Evolutionary conservation across 192 early-diverging fungal species (phyloP).

Genomic region (Coemansia sp.): DNA sequence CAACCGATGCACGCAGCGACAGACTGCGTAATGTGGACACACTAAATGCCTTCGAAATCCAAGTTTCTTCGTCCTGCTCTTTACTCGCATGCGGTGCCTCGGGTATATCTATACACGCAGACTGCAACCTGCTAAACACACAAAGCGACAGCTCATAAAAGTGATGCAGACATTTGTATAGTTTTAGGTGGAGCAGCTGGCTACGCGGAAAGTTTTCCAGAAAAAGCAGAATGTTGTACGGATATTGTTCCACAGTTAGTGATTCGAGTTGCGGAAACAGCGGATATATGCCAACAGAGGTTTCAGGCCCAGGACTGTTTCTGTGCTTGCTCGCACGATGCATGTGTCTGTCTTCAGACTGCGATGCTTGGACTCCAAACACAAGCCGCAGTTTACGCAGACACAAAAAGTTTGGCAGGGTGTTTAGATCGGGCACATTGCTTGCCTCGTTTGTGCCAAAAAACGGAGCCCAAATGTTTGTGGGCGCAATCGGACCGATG

Average conservation of each 20-base stretch:
- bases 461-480: conserved; percentile 36
- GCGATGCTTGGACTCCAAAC: conserved; percentile 6
- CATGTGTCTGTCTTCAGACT: not conserved
- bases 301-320: conserved; percentile 7
- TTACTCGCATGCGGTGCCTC: conserved; percentile 4
- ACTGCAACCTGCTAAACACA: conserved; percentile 9
- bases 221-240: conserved; percentile 24
- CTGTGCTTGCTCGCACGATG: conserved; percentile 1
- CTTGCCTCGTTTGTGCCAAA: not conserved
- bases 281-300: conserved; percentile 6
- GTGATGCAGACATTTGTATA: conserved; percentile 17
- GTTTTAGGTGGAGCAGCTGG: conserved; percentile 18
- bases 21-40: conserved; percentile 8
- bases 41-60: conserved; percentile 10
- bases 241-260: conserved; percentile 21
- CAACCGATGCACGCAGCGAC: conserved; percentile 1
- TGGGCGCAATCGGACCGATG: conserved; percentile 31
- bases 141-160: conserved; percentile 13
- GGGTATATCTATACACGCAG: conserved; percentile 12
- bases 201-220: conserved; percentile 41
- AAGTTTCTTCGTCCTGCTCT: conserved; percentile 12
- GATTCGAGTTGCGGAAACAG: conserved; percentile 30
- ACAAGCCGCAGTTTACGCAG: conserved; percentile 28
- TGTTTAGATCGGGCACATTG: not conserved
- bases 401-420: conserved; percentile 8